phyloP scores from a whole-genome alignment of 139 green algal species.

The Picochlorum costavermella region DNA sequence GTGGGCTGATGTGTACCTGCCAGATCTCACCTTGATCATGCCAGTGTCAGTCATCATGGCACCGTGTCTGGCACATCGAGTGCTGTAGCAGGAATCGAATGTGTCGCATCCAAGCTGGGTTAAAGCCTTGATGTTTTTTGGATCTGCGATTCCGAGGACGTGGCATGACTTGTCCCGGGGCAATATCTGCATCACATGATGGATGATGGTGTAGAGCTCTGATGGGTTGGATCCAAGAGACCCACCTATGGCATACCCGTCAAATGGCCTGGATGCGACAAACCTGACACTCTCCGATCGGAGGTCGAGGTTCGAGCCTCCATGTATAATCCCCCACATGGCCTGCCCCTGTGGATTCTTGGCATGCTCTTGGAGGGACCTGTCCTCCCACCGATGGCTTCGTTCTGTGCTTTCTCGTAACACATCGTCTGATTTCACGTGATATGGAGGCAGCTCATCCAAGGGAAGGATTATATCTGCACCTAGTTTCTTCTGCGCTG shows the following conservation, averaged over 20 bases:
- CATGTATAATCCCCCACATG: constrained; percentile 49
- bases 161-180: constrained; percentile 31
- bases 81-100: constrained; percentile 45
- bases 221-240: constrained; percentile 32
- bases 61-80: constrained; percentile 25
- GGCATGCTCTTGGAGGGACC: constrained; percentile 32
- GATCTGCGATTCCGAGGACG: constrained; percentile 44
- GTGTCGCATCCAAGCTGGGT: constrained; percentile 15
- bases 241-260: constrained; percentile 44
- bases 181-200: constrained; percentile 28
- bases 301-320: constrained; percentile 26
- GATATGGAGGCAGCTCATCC: constrained; percentile 45
- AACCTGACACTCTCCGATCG: constrained; percentile 30
- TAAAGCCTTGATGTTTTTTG: constrained; percentile 16
- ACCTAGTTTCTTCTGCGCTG: constrained; percentile 38
- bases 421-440: constrained; percentile 8
- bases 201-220: constrained; percentile 35
- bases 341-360: constrained; percentile 32
- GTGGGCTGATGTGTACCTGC: constrained; percentile 22
- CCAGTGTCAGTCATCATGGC: constrained; percentile 23
- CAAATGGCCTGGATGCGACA: constrained; percentile 32
- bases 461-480: constrained; percentile 51
- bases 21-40: constrained; percentile 16
- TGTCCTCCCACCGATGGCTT: constrained; percentile 38
- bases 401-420: constrained; percentile 24